phyloP scores from a whole-genome alignment of 306 rosid species.

The Casuarina cunninghamiana region DNA sequence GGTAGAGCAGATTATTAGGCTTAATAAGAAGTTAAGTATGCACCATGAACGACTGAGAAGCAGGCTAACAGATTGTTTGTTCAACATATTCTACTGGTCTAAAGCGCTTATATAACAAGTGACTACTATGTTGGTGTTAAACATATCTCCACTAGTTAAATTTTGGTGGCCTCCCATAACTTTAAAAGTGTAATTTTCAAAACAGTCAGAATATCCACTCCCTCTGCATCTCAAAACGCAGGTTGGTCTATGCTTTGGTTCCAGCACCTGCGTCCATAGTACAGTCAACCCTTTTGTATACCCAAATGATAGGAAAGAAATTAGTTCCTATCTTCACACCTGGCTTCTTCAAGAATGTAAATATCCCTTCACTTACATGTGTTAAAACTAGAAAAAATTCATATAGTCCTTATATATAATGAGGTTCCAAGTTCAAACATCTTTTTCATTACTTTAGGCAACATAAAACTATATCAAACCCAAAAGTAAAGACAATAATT shows the following conservation, averaged over 20 bases:
- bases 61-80: background rate
- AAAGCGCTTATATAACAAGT: background rate
- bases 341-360: background rate
- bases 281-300: background rate
- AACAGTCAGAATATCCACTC: background rate
- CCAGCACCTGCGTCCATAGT: background rate
- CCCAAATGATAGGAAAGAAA: background rate
- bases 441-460: slow-evolving; percentile 5
- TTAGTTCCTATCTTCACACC: background rate
- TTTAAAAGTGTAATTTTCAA: background rate
- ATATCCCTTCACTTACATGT: background rate
- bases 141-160: background rate
- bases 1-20: background rate
- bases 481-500: slow-evolving; percentile 3
- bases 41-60: background rate
- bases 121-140: background rate
- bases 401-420: slow-evolving; percentile 5
- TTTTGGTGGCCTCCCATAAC: background rate
- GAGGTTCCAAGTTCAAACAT: background rate
- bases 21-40: background rate
- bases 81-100: background rate
- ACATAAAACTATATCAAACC: slow-evolving; percentile 13
- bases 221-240: background rate
- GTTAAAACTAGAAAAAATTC: background rate
- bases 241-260: background rate